Conservation (phyloP, 1,139 yeast species). For the Pneumocystis wakefieldiae region DNA sequence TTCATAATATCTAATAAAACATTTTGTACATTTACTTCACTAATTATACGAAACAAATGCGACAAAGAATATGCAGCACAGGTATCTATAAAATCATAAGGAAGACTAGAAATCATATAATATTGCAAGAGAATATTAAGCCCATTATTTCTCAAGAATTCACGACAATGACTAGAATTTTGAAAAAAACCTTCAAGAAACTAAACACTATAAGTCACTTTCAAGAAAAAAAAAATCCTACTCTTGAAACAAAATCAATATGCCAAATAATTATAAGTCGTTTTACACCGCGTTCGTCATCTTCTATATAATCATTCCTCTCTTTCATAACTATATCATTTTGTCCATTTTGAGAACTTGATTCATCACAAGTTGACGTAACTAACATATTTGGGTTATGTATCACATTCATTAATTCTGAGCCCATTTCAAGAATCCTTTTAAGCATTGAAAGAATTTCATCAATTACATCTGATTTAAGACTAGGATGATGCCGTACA, state of each 20-base stretch:
- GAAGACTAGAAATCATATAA: conserved; percentile 20
- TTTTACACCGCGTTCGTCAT: conserved; percentile 5
- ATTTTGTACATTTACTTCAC: conserved; percentile 11
- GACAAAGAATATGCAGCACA: conserved; percentile 21
- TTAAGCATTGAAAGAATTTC: conserved; percentile 37
- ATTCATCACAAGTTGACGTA: background rate
- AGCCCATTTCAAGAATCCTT: conserved; percentile 32
- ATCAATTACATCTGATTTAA: conserved; percentile 44
- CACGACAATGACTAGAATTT: conserved; percentile 22
- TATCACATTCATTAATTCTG: background rate
- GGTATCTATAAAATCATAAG: conserved; percentile 25
- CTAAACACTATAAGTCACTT: background rate
- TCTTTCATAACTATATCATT: background rate
- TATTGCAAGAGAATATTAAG: conserved; percentile 18
- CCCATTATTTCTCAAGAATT: conserved; percentile 23
- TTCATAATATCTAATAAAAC: conserved; percentile 9
- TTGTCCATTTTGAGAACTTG: background rate
- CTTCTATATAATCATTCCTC: background rate
- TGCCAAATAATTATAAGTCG: conserved; percentile 4
- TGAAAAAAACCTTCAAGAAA: conserved; percentile 25
- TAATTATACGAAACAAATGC: conserved; percentile 13
- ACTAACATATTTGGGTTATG: background rate
- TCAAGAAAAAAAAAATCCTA: background rate
- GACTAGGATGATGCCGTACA: conserved; percentile 65
- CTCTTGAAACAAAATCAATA: conserved; percentile 17